Evolutionary conservation across 2,329 filamentous ascomycete genomes (phyloP).

Genomic region (Epichloe coenophiala): DNA sequence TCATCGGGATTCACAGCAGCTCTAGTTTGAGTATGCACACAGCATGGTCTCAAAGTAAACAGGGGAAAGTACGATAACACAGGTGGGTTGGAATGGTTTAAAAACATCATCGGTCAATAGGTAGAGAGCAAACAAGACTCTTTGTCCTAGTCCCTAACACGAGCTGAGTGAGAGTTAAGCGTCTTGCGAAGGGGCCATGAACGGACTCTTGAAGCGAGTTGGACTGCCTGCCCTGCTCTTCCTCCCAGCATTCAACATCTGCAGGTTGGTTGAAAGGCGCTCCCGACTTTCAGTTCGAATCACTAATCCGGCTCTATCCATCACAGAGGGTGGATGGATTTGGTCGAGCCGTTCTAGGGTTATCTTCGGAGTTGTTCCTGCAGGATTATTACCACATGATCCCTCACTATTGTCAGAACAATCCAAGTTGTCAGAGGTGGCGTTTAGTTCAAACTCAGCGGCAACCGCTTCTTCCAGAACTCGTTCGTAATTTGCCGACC

Average conservation of each 20-base stretch:
- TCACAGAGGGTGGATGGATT: constrained; percentile 26
- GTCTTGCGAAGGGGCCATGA: constrained; percentile 37
- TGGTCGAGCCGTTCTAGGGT: constrained; percentile 40
- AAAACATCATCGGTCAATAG: not conserved
- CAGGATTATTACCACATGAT: constrained; percentile 45
- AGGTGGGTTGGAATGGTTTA: not conserved
- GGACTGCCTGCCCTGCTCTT: constrained; percentile 44
- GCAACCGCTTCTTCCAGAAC: constrained; percentile 70
- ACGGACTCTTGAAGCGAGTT: constrained; percentile 44
- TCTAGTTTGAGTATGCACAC: not conserved
- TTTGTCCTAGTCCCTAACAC: not conserved
- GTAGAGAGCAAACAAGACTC: not conserved
- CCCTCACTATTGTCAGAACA: constrained; percentile 48
- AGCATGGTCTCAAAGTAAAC: not conserved
- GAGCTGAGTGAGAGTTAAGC: constrained; percentile 12
- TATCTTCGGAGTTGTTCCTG: constrained; percentile 53
- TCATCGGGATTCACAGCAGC: too few species aligned
- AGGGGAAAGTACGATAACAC: not conserved
- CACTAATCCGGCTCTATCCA: constrained; percentile 59
- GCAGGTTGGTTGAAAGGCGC: constrained; percentile 45
- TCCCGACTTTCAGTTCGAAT: constrained; percentile 80
- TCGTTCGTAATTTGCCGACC: constrained; percentile 56
- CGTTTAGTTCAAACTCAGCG: constrained; percentile 64
- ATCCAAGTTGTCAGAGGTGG: constrained; percentile 51
- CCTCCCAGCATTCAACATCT: constrained; percentile 41